A percentile compares a stretch with the other conserved stretches of the same genome.
phyloP scores from a whole-genome alignment of 805 yeast species.

The Saccharomyces paradoxus region DNA sequence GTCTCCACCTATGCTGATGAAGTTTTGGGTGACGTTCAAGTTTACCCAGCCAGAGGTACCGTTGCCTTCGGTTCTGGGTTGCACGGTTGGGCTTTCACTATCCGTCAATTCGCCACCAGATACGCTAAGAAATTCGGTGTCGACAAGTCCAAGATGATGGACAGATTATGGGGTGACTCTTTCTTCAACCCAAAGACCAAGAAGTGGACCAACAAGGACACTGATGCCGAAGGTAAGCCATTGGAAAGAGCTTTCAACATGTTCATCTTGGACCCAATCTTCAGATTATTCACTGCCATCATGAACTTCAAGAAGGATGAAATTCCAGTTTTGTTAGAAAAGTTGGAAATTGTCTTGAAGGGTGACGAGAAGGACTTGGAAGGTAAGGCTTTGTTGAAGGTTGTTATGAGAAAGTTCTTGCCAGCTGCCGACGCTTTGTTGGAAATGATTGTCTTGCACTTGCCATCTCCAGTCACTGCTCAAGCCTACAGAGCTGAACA shows the following conservation, averaged over 20 bases:
- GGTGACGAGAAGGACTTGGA: conserved; percentile 95
- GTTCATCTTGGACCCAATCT: conserved; percentile 98
- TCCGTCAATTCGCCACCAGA: conserved; percentile 98
- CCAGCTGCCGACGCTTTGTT: conserved; percentile 99
- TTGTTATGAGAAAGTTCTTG: conserved; percentile 98
- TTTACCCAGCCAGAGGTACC: conserved; percentile 97
- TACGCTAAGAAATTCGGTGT: conserved; percentile 99
- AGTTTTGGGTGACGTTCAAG: conserved; percentile 91
- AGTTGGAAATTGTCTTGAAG: conserved; percentile 89
- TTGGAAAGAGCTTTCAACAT: conserved; percentile 99
- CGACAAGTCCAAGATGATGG: conserved; percentile 96
- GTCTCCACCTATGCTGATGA: conserved; percentile 90
- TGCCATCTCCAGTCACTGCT: conserved; percentile 99
- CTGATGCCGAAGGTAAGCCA: conserved; percentile 89
- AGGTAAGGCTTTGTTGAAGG: conserved; percentile 97
- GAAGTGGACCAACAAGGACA: conserved; percentile 96
- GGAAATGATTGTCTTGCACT: conserved; percentile 97
- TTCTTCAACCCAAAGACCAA: conserved; percentile 99
- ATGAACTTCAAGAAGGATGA: conserved; percentile 99
- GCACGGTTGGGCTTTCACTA: conserved; percentile 99
- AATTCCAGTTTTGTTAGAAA: conserved; percentile 82
- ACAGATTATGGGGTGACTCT: conserved; percentile 99
- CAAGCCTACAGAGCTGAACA: conserved; percentile 98
- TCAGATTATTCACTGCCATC: conserved; percentile 92
- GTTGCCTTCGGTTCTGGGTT: conserved; percentile 99